Evolutionary conservation across 1,139 yeast genomes (phyloP).

Genomic region (Geotrichum candidum): DNA sequence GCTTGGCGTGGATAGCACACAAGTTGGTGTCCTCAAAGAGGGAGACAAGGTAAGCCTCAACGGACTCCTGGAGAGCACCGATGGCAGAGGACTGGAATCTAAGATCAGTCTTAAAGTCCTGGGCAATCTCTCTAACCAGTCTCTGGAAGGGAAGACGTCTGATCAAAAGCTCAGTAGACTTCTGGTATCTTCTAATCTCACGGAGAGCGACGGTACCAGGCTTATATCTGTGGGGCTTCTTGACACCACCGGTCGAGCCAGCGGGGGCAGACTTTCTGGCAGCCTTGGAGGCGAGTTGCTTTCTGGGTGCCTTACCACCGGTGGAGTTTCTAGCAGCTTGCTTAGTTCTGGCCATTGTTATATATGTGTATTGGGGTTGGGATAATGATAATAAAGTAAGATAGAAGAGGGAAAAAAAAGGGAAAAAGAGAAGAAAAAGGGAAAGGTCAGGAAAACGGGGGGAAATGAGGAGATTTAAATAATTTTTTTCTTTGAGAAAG

Average conservation of each 20-base stretch:
- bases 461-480: not conserved
- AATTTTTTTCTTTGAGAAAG: not conserved
- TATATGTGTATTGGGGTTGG: constrained; percentile 5
- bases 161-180: constrained; percentile 92
- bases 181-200: constrained; percentile 99
- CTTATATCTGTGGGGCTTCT: constrained; percentile 99
- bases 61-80: constrained; percentile 98
- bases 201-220: constrained; percentile 99
- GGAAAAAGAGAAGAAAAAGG: not conserved
- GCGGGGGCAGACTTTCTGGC: constrained; percentile 89
- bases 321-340: constrained; percentile 98
- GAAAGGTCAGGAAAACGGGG: not conserved
- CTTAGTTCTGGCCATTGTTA: constrained; percentile 92
- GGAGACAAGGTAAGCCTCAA: constrained; percentile 91
- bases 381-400: constrained; percentile 1
- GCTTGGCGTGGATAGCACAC: constrained; percentile 99
- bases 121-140: constrained; percentile 96
- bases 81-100: constrained; percentile 98
- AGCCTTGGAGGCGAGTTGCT: constrained; percentile 97
- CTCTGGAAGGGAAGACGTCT: constrained; percentile 99
- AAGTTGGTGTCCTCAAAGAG: constrained; percentile 94
- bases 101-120: constrained; percentile 95
- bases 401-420: not conserved
- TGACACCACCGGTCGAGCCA: constrained; percentile 92
- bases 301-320: constrained; percentile 99